Evolutionary conservation across 192 early-diverging fungal species (phyloP), one percentile per base, ranked within the genome.

Genomic region (Rhizophagus prolifer): DNA sequence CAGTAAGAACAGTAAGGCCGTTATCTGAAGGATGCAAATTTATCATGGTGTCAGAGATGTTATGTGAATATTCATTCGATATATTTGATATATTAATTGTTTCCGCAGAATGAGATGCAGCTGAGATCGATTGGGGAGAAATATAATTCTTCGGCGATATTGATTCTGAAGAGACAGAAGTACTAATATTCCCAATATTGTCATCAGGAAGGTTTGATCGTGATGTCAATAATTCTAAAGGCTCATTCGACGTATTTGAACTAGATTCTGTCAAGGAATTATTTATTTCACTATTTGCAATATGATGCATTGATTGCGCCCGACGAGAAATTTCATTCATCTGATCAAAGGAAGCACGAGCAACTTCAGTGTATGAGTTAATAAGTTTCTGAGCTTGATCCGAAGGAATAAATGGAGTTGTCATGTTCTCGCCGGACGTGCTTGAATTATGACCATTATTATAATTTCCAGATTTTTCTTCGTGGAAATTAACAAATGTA

Each of bases 341-440:
- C 72, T 83, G 81, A 26, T 75, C 62, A 23, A 75, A 61, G 25
- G 74, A 77, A 9, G 74, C 63, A 58, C 64, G 67, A 9, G 79
- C 44, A 36, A 80, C 31, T 63, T 82, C 74, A 25, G 75, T 36
- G 65, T 82, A 82, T 23, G 80, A 81, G 44, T 79, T 70, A 30
- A 83, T 64, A 26, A 83, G 38, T 46, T 77, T 79, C 25, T 79
- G 82, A 65, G 80, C 74, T 64, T 79, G 66, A 38, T 67, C 76
- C 14, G 78, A 79, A 59, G 78, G 78, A 25, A 79, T 58, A 62
- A 78, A 78, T 26, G 76, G 76, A 44, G 76, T 50, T 21, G 70
- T 30, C 67, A 64, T 58, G 59, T 58, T 38, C 41, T 73, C 46
- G 58, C 25, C 50, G 9, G 63, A 58, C 9, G 30, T 19, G 12